phyloP scores from a whole-genome alignment of 179 eudicot genomes.

The Nepenthes alata region DNA sequence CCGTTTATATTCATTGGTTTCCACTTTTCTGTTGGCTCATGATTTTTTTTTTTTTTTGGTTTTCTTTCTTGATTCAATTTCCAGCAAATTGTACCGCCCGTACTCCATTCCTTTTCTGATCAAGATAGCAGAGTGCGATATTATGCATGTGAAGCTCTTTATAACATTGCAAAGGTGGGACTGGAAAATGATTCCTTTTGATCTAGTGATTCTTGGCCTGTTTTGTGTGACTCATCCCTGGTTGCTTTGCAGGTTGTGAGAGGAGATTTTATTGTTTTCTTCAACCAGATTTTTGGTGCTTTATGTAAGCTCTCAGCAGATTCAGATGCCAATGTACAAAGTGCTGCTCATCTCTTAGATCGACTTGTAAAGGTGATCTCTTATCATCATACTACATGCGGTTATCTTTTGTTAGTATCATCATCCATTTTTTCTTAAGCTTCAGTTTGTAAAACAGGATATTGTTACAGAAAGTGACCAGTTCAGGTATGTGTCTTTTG shows the following conservation, averaged over 20 bases:
- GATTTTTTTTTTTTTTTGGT: too few species aligned
- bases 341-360: constrained; percentile 99
- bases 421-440: constrained; percentile 7
- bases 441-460: constrained; percentile 47
- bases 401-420: not conserved
- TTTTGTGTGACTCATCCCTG: constrained; percentile 8
- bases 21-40: too few species aligned
- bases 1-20: too few species aligned
- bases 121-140: constrained; percentile 97
- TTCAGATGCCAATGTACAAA: constrained; percentile 92
- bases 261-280: constrained; percentile 91
- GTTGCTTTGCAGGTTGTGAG: constrained; percentile 81
- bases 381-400: constrained; percentile 1
- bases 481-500: constrained; percentile 54
- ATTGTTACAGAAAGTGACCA: constrained; percentile 97
- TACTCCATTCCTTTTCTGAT: constrained; percentile 74
- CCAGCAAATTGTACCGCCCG: constrained; percentile 98
- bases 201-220: constrained; percentile 1
- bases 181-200: constrained; percentile 2
- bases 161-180: constrained; percentile 94
- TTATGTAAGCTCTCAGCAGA: constrained; percentile 95
- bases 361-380: constrained; percentile 79
- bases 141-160: constrained; percentile 97
- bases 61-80: constrained; percentile 6
- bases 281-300: constrained; percentile 94